Percentiles rank a stretch among this genome's conserved stretches.
phyloP scores from a whole-genome alignment of 2,329 filamentous ascomycete genomes.

The Xenosphaeropsis pyriputrescens region DNA sequence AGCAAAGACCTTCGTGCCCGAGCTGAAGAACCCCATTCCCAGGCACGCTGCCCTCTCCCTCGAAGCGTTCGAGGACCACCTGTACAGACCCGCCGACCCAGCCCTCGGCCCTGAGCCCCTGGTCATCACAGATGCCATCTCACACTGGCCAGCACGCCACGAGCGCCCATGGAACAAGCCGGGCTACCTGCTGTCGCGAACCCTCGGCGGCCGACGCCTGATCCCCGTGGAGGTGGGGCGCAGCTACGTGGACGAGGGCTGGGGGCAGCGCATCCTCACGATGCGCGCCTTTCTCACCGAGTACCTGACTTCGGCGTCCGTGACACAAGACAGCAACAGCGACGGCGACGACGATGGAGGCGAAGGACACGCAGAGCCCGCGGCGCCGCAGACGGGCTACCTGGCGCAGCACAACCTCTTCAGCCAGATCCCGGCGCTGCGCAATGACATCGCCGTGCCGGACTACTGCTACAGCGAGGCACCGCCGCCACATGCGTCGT shows the following conservation, averaged over 20 bases:
- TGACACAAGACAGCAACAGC: not conserved
- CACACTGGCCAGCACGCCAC: constrained; percentile 65
- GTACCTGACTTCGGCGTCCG: not conserved
- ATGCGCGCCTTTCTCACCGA: constrained; percentile 35
- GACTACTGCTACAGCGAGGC: constrained; percentile 72
- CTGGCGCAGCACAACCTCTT: constrained; percentile 88
- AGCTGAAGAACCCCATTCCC: constrained; percentile 24
- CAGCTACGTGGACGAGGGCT: constrained; percentile 74
- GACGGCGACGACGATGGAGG: not conserved
- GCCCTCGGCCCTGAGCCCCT: constrained; percentile 38
- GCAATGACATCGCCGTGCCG: constrained; percentile 62
- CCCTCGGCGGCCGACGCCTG: constrained; percentile 61
- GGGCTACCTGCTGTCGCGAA: constrained; percentile 57
- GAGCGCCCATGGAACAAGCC: constrained; percentile 57
- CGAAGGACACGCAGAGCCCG: constrained; percentile 1
- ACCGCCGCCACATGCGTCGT: constrained; percentile 34
- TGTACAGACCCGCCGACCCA: constrained; percentile 27
- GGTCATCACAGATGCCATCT: constrained; percentile 50
- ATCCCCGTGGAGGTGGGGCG: constrained; percentile 78
- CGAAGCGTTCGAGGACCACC: constrained; percentile 44
- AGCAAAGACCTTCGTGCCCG: constrained; percentile 22
- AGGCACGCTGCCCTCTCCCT: constrained; percentile 33
- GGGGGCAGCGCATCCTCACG: constrained; percentile 68
- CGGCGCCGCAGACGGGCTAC: constrained; percentile 47
- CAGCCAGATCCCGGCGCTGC: constrained; percentile 61